Evolutionary conservation across 805 yeast genomes (phyloP).

Genomic region (Komagataella phaffii): DNA sequence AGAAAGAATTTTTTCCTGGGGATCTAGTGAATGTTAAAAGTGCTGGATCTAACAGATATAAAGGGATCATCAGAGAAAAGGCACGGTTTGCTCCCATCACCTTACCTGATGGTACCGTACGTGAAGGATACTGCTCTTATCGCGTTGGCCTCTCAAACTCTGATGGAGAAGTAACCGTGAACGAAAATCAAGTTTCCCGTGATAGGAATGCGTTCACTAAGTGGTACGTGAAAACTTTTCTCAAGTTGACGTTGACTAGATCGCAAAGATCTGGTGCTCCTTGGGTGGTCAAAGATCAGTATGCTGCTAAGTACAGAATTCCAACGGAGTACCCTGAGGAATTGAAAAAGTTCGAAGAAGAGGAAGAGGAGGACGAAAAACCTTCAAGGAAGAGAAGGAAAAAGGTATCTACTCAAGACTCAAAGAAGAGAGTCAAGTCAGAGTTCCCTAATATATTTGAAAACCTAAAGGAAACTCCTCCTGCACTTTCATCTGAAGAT

Average conservation of each 20-base stretch:
- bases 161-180: slow-evolving; percentile 49
- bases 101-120: slow-evolving; percentile 18
- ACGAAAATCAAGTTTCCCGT: slow-evolving; percentile 60
- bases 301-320: slow-evolving; percentile 57
- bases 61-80: slow-evolving; percentile 71
- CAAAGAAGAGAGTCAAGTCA: background rate
- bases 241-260: slow-evolving; percentile 65
- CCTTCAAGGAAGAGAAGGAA: slow-evolving; percentile 4
- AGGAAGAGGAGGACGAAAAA: slow-evolving; percentile 5
- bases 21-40: slow-evolving; percentile 59
- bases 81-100: slow-evolving; percentile 54
- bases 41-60: slow-evolving; percentile 25
- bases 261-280: slow-evolving; percentile 86
- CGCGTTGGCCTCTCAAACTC: slow-evolving; percentile 42
- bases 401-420: background rate
- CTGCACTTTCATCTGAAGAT: slow-evolving; percentile 15
- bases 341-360: slow-evolving; percentile 22
- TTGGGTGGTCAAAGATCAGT: slow-evolving; percentile 80
- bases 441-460: slow-evolving; percentile 14
- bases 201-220: slow-evolving; percentile 85
- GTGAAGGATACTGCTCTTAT: slow-evolving; percentile 48
- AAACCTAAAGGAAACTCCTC: slow-evolving; percentile 21
- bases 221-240: slow-evolving; percentile 78
- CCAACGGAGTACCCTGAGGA: slow-evolving; percentile 46
- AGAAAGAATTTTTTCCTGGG: slow-evolving; percentile 82